Evolutionary conservation across 1,139 yeast genomes (phyloP).

Genomic region (Lizanozyma gosingica): DNA sequence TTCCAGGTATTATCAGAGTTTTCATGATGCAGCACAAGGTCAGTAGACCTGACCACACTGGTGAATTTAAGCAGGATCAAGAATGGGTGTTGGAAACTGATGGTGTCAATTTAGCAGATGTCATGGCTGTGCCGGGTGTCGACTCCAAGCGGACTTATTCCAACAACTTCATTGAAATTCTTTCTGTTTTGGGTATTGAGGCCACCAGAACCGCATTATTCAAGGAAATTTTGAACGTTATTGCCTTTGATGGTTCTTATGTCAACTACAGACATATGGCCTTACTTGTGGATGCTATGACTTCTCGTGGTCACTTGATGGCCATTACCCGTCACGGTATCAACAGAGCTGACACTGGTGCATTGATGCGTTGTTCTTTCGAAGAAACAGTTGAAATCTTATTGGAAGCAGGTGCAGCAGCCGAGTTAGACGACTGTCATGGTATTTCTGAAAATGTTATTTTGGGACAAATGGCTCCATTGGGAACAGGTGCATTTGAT

Average conservation of each 20-base stretch:
- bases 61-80: slow-evolving; percentile 81
- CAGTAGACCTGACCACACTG: slow-evolving; percentile 68
- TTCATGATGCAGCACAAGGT: slow-evolving; percentile 91
- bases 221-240: slow-evolving; percentile 90
- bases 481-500: slow-evolving; percentile 98
- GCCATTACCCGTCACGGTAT: slow-evolving; percentile 99
- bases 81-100: slow-evolving; percentile 99
- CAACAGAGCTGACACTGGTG: slow-evolving; percentile 97
- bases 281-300: slow-evolving; percentile 94
- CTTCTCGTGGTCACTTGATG: slow-evolving; percentile 96
- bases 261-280: slow-evolving; percentile 99
- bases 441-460: slow-evolving; percentile 98
- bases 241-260: slow-evolving; percentile 98
- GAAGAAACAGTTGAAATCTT: slow-evolving; percentile 98
- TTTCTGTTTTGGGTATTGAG: slow-evolving; percentile 94
- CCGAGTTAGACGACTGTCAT: slow-evolving; percentile 95
- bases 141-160: slow-evolving; percentile 86
- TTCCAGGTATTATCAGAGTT: slow-evolving; percentile 86
- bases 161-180: slow-evolving; percentile 91
- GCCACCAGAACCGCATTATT: slow-evolving; percentile 94
- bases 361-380: slow-evolving; percentile 97
- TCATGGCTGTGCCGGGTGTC: slow-evolving; percentile 91
- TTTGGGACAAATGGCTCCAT: slow-evolving; percentile 97
- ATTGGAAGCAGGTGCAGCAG: slow-evolving; percentile 96
- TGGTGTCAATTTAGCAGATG: slow-evolving; percentile 94